Conservation (phyloP, 2,329 filamentous ascomycete species). For the Apiospora koreana region DNA sequence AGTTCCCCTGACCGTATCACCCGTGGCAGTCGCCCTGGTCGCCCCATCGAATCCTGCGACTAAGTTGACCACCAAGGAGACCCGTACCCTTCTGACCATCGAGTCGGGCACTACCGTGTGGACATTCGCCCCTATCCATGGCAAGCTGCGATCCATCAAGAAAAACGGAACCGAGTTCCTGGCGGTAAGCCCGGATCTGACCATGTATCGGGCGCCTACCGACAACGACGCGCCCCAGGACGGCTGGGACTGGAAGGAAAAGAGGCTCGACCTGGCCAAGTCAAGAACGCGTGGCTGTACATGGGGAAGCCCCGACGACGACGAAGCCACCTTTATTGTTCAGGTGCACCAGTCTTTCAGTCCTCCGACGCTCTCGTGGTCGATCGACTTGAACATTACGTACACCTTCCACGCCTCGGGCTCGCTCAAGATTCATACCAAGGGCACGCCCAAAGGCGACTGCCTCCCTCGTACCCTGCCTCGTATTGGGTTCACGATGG, state of each 20-base stretch:
- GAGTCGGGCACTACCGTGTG: slow-evolving; percentile 24
- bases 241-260: slow-evolving; percentile 56
- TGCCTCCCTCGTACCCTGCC: slow-evolving; percentile 60
- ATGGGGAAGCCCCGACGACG: slow-evolving; percentile 25
- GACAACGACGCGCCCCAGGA: slow-evolving; percentile 63
- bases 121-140: slow-evolving; percentile 27
- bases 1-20: slow-evolving; percentile 20
- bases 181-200: slow-evolving; percentile 26
- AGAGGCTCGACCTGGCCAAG: slow-evolving; percentile 44
- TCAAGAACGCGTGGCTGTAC: slow-evolving; percentile 34
- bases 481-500: slow-evolving; percentile 59
- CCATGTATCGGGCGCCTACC: slow-evolving; percentile 62
- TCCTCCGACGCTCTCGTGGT: slow-evolving; percentile 65
- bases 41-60: slow-evolving; percentile 1
- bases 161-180: slow-evolving; percentile 29
- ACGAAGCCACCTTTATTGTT: slow-evolving; percentile 39
- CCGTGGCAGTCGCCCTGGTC: not conserved
- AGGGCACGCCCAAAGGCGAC: slow-evolving; percentile 46
- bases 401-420: slow-evolving; percentile 55
- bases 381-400: slow-evolving; percentile 48
- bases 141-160: slow-evolving; percentile 25
- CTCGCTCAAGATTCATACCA: slow-evolving; percentile 49
- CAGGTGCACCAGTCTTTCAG: slow-evolving; percentile 53
- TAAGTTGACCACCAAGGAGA: slow-evolving; percentile 25
- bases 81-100: slow-evolving; percentile 26